Base-by-base conservation (phyloP, 371 early-diverging fungal species). In the Mucor sp. region DNA sequence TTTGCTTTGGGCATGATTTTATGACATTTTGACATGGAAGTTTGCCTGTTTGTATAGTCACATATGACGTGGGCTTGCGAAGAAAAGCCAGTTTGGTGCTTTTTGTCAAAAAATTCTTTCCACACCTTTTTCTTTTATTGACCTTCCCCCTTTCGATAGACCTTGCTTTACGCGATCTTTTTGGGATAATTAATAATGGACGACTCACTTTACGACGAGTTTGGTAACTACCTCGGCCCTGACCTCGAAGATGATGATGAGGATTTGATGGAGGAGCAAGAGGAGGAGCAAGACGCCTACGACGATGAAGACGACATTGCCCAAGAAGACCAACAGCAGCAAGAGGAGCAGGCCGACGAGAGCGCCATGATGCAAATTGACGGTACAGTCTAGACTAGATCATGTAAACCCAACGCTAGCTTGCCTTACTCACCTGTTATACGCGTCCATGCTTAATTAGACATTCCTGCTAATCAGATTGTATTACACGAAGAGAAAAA, bases 211-310 rank as follows among this genome's bases (percentile, higher is more conserved):
- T 97, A 96, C 74, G 98, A 97, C 84, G 98, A 97, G 79, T 98
- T 97, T 82, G 98, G 99, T 73, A 99, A 99, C 86, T 98, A 97
- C 83, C 91, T 99, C 74, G 99, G 98, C 28, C 96, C 97, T 35
- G 97, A 97, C 63, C 84, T 97, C 64, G 85, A 84, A 28, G 83
- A 88, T 59, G 86, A 75, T n/a, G 79, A 78, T 56, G 59, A 72
- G 48, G 75, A 75, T 47, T 32, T 68, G 27, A 74, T 77, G 61
- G 65, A 68, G 44, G 75, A 70, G 43, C 67, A 70, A 62, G 73
- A 77, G 53, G 69, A 72, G 50, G 80, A 75, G 27, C 81, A 81
- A 44, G 83, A 77, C 35, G 81, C 76, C 55, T 80, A 83, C 39
- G 75, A 76, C 8, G 79, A 79, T 48, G 80, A 80, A 28, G 60